Conservation (phyloP, 495 filamentous ascomycete genomes). For the Daldinia loculata region DNA sequence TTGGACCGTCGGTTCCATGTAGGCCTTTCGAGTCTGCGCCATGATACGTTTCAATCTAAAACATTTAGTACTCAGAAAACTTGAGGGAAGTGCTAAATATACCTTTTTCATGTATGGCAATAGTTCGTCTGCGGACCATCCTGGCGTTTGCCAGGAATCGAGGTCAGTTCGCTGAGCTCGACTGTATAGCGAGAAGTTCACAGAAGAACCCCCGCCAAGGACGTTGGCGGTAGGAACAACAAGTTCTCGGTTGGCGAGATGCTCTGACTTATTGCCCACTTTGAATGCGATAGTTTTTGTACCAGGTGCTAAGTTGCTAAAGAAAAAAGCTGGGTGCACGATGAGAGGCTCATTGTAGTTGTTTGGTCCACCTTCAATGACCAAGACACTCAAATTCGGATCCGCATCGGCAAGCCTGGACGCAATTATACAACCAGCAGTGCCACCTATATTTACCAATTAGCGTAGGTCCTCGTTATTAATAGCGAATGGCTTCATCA, state of each 20-base stretch:
- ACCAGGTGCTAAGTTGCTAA: slow-evolving; percentile 44
- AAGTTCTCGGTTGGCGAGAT: slow-evolving; percentile 56
- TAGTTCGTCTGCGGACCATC: slow-evolving; percentile 53
- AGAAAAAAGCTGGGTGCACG: slow-evolving; percentile 52
- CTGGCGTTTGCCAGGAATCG: slow-evolving; percentile 57
- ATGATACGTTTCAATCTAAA: slow-evolving; percentile 45
- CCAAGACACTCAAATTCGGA: slow-evolving; percentile 57
- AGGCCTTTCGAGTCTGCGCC: slow-evolving; percentile 28
- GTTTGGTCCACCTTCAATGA: slow-evolving; percentile 60
- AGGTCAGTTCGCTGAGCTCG: slow-evolving; percentile 51
- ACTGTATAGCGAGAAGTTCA: slow-evolving; percentile 61
- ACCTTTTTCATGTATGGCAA: background rate
- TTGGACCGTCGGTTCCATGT: slow-evolving; percentile 60
- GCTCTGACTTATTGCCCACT: slow-evolving; percentile 42
- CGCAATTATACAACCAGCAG: background rate
- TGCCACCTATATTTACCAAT: background rate
- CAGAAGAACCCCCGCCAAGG: slow-evolving; percentile 65
- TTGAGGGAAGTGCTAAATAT: background rate
- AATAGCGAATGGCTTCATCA: background rate
- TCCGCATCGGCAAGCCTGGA: background rate
- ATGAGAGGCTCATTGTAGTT: slow-evolving; percentile 58
- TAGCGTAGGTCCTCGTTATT: background rate
- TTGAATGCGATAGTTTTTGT: slow-evolving; percentile 47
- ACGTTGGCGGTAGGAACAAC: slow-evolving; percentile 57
- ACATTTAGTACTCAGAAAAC: background rate